phyloP scores from a whole-genome alignment of 2,329 filamentous ascomycete species.

The Cladophialophora yegresii region DNA sequence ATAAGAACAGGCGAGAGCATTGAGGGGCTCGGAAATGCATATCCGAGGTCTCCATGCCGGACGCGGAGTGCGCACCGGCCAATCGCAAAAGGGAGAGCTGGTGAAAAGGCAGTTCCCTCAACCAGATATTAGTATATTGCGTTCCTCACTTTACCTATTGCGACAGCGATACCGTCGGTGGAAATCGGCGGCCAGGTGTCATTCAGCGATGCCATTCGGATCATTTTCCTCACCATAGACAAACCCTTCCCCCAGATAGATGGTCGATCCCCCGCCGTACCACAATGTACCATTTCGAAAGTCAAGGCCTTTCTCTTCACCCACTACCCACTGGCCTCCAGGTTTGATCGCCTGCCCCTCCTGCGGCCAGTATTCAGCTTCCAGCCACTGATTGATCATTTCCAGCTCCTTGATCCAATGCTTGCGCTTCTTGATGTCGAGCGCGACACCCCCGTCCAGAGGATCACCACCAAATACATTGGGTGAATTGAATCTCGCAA shows the following conservation, averaged over 20 bases:
- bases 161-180: background rate
- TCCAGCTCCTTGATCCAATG: slow-evolving; percentile 72
- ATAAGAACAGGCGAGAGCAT: background rate
- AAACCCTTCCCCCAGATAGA: slow-evolving; percentile 53
- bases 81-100: background rate
- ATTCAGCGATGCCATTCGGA: slow-evolving; percentile 1
- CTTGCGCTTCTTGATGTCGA: slow-evolving; percentile 58
- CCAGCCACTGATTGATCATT: slow-evolving; percentile 73
- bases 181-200: background rate
- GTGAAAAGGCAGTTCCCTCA: background rate
- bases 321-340: slow-evolving; percentile 80
- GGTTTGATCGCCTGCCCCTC: slow-evolving; percentile 42
- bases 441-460: slow-evolving; percentile 42
- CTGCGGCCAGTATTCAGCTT: slow-evolving; percentile 68
- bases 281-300: slow-evolving; percentile 74
- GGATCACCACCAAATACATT: slow-evolving; percentile 55
- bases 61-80: background rate
- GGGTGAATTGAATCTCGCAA: slow-evolving; percentile 74
- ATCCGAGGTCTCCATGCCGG: background rate
- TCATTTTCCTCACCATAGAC: slow-evolving; percentile 19
- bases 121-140: background rate
- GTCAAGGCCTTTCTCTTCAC: slow-evolving; percentile 78
- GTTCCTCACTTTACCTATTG: background rate
- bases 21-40: background rate
- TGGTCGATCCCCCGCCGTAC: slow-evolving; percentile 80